Evolutionary conservation across 768 basidiomycete species (phyloP).

Genomic region (Peribolospora kevripleyi): DNA sequence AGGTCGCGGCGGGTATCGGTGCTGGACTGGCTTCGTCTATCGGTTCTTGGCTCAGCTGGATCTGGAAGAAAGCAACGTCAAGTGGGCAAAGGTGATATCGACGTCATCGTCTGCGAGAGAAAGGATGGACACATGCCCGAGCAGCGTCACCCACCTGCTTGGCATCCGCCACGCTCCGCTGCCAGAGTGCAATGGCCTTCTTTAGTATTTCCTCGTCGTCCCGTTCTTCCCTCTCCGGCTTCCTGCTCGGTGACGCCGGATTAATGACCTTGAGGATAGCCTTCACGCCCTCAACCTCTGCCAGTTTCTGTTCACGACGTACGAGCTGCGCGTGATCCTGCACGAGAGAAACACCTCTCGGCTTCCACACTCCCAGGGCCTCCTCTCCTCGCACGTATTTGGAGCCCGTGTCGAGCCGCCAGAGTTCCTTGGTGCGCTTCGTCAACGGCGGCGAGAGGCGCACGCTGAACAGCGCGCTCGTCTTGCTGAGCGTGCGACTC

Average conservation of each 20-base stretch:
- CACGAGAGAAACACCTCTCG: constrained; percentile 66
- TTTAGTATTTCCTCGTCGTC: constrained; percentile 20
- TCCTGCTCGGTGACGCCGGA: neutral
- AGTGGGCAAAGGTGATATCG: too few relatives aligned
- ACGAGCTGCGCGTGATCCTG: constrained; percentile 60
- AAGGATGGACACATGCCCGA: neutral
- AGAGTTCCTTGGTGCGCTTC: constrained; percentile 65
- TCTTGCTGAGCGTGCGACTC: constrained; percentile 48
- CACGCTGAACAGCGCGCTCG: constrained; percentile 62
- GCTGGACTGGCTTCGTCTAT: constrained; percentile 30
- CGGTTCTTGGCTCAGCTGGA: constrained; percentile 50
- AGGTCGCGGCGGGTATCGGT: constrained; percentile 17
- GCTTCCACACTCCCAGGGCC: constrained; percentile 52
- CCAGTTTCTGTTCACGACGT: constrained; percentile 44
- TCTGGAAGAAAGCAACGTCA: constrained; percentile 26
- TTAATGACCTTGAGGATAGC: constrained; percentile 34
- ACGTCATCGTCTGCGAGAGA: neutral
- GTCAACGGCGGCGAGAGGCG: constrained; percentile 60
- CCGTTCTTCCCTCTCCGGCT: constrained; percentile 3
- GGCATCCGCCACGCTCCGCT: constrained; percentile 48
- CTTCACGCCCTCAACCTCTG: constrained; percentile 73
- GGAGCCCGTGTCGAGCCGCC: constrained; percentile 64
- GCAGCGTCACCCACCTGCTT: constrained; percentile 34
- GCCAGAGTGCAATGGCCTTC: constrained; percentile 56
- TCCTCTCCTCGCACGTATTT: constrained; percentile 92